Percentiles rank a stretch among this genome's conserved stretches.
phyloP scores from a whole-genome alignment of 176 grass and related monocot species.

The Bolboschoenus planiculmis region DNA sequence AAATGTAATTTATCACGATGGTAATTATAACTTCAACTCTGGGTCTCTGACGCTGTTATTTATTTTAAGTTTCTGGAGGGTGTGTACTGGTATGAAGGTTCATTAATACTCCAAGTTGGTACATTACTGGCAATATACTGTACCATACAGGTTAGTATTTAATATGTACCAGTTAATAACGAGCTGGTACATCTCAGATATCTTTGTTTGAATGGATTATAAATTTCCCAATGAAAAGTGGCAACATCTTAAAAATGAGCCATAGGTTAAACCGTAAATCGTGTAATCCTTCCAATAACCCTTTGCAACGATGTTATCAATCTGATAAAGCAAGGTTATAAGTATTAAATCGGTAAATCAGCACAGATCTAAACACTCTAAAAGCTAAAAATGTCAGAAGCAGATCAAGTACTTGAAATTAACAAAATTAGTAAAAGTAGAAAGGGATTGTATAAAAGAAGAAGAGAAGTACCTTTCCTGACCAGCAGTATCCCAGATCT shows the following conservation, averaged over 20 bases:
- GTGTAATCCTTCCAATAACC: background rate
- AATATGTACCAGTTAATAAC: background rate
- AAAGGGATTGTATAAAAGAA: background rate
- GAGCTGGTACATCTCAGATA: background rate
- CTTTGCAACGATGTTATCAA: background rate
- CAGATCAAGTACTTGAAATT: background rate
- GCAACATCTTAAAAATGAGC: background rate
- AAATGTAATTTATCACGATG: background rate
- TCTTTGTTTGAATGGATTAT: background rate
- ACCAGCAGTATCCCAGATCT: slow-evolving; percentile 97
- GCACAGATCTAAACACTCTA: background rate
- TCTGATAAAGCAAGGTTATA: background rate
- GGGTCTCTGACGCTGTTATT: background rate
- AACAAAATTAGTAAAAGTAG: background rate
- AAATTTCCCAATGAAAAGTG: background rate
- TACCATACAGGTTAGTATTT: background rate
- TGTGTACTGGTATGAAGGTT: background rate
- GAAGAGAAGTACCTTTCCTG: slow-evolving; percentile 38
- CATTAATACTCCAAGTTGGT: background rate
- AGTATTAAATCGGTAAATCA: background rate
- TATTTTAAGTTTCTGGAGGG: background rate
- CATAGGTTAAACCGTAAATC: background rate
- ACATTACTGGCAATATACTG: slow-evolving; percentile 6
- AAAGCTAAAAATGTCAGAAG: background rate
- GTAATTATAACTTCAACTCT: background rate